A percentile compares a stretch with the other conserved stretches of the same genome.
Conservation (phyloP, 768 basidiomycete genomes). For the Psilocybe tampanensis region DNA sequence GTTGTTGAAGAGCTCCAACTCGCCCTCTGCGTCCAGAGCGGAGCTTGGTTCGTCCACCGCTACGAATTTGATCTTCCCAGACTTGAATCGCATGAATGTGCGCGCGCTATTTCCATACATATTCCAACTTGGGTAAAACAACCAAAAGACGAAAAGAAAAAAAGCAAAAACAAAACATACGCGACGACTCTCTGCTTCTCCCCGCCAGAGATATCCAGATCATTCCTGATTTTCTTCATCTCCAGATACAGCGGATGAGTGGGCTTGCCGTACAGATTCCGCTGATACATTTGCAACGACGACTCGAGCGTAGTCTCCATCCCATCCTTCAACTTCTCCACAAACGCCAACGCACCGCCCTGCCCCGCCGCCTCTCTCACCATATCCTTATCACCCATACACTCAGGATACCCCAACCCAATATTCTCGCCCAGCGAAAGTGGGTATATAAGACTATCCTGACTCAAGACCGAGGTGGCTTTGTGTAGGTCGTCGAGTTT, state of each 20-base stretch:
- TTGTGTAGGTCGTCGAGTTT: constrained; percentile 40
- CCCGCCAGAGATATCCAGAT: constrained; percentile 40
- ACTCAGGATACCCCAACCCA: constrained; percentile 30
- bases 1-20: constrained; percentile 46
- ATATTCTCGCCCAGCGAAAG: constrained; percentile 45
- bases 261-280: constrained; percentile 34
- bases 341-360: constrained; percentile 43
- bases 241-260: constrained; percentile 27
- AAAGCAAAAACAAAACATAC: constrained; percentile 32
- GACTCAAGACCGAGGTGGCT: constrained; percentile 49
- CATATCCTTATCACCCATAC: constrained; percentile 17
- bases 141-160: background rate
- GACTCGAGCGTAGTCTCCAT: constrained; percentile 42
- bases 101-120: constrained; percentile 36
- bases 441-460: constrained; percentile 52
- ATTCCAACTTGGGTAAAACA: constrained; percentile 3
- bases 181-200: constrained; percentile 53
- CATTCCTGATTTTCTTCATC: constrained; percentile 26
- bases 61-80: constrained; percentile 45
- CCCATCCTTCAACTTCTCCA: constrained; percentile 40
- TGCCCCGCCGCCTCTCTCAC: constrained; percentile 35
- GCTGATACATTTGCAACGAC: constrained; percentile 17
- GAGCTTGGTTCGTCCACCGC: constrained; percentile 64
- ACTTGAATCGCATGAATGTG: constrained; percentile 44
- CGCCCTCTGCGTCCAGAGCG: constrained; percentile 55